Evolutionary conservation across 202 grass and related monocot species (phyloP).

Genomic region (Setaria viridis): DNA sequence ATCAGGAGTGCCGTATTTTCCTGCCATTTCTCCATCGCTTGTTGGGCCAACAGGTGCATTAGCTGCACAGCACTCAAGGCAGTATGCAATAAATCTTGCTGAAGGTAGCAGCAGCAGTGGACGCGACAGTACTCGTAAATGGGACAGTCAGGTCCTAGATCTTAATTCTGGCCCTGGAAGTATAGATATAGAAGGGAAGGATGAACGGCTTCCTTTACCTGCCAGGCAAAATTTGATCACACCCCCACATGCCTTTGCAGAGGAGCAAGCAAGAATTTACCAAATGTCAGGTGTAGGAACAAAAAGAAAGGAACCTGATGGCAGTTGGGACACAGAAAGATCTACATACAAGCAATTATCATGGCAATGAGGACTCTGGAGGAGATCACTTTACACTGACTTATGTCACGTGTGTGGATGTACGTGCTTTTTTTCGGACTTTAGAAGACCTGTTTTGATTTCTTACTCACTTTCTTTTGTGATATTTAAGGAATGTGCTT

Average conservation of each 20-base stretch:
- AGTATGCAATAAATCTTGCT: slow-evolving; percentile 61
- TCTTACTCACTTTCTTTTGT: slow-evolving; percentile 36
- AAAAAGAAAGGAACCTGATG: slow-evolving; percentile 86
- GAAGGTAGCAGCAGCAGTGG: slow-evolving; percentile 59
- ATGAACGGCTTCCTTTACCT: slow-evolving; percentile 49
- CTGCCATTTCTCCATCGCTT: slow-evolving; percentile 48
- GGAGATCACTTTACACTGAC: slow-evolving; percentile 21
- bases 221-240: slow-evolving; percentile 65
- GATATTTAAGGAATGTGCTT: slow-evolving; percentile 34
- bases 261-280: slow-evolving; percentile 69
- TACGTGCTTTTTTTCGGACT: not conserved
- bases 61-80: slow-evolving; percentile 55
- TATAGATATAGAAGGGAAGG: slow-evolving; percentile 69
- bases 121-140: slow-evolving; percentile 58
- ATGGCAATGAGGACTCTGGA: slow-evolving; percentile 55
- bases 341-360: slow-evolving; percentile 69
- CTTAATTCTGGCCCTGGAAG: slow-evolving; percentile 76
- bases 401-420: slow-evolving; percentile 52
- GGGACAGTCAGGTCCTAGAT: slow-evolving; percentile 65
- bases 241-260: slow-evolving; percentile 55
- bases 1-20: slow-evolving; percentile 49
- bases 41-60: slow-evolving; percentile 59
- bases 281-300: slow-evolving; percentile 59
- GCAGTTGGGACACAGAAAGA: slow-evolving; percentile 82
- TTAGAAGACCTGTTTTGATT: not conserved